Evolutionary conservation across 2,329 filamentous ascomycete species (phyloP), one percentile per base, ranked within the genome.

Genomic region (Paracamarosporium sp.): DNA sequence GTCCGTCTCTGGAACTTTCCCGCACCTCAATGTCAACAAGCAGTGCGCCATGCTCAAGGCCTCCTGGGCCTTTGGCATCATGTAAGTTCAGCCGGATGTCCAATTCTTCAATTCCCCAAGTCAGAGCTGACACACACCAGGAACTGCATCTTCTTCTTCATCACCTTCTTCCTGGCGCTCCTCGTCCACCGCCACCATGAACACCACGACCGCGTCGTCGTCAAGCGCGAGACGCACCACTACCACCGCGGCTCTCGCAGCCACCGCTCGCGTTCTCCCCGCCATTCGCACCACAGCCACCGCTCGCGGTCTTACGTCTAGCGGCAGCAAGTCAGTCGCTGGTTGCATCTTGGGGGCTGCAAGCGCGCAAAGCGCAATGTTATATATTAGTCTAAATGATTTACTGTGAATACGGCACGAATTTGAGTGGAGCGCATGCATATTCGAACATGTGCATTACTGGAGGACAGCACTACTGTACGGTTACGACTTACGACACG

Each of bases 31-130:
- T 52, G 76, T 88, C 35, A 83, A 91, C 77, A 94, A 94, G 83
- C 86, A 87, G 5, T 98, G 94, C 79, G 86, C 90, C 48, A 95
- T 97, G 92, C 86, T 97, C 71, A 98, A 97, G 85, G 90, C 93
- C 1, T 85, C 83, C 65, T 98, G 92, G 79, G 94, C 92, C 2
- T 88, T 97, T 66, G 92, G 86, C 47, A 97, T 98, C 76, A 96
- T 97, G 78, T 94, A 76, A 79, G 80, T 66, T 27, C 33, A 15
- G 25, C 9, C 53, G 57, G 15, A 24, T 60, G 50, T 13, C 22
- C 28, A 12, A 50, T 4, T 28, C 12, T n/a, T n/a, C 3, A 13
- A 15, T 7, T 9, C 9, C 12, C 3, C n/a, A n/a, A 33, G 4
- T 12, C 5, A 12, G 13, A 33, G 28, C 53, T 50, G 27, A 51